Conservation (phyloP, 2,329 filamentous ascomycete genomes). For the Grosmannia clavigera region DNA sequence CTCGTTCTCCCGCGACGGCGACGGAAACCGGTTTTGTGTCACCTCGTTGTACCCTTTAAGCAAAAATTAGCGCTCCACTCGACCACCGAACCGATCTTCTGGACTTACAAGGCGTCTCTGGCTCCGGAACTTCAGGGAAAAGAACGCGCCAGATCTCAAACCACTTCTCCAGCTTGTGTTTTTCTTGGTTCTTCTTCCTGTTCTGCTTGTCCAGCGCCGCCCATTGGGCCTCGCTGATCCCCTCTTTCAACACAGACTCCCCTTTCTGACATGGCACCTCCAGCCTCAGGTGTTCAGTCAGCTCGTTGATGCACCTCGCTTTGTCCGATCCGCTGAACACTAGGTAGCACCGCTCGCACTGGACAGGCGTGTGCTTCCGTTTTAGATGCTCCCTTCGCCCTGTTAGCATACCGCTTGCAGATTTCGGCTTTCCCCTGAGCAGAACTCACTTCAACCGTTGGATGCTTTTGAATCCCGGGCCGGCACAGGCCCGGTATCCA, state of each 20-base stretch:
- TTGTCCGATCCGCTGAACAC: conserved; percentile 12
- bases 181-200: conserved; percentile 17
- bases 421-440: neutral
- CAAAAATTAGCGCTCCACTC: neutral
- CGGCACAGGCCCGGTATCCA: conserved; percentile 16
- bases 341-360: conserved; percentile 17
- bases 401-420: neutral
- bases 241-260: conserved; percentile 14
- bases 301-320: conserved; percentile 9
- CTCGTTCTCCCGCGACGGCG: conserved; percentile 12
- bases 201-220: conserved; percentile 15
- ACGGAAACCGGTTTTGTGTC: neutral
- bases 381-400: conserved; percentile 16
- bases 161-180: conserved; percentile 18
- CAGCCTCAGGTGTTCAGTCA: conserved; percentile 13
- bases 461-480: conserved; percentile 17
- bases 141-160: conserved; percentile 18
- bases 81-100: neutral
- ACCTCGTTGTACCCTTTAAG: conserved; percentile 13
- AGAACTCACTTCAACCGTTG: conserved; percentile 16
- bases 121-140: conserved; percentile 12
- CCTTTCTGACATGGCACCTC: conserved; percentile 12
- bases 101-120: conserved; percentile 15
- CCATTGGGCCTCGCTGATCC: conserved; percentile 16
- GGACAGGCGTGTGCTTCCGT: conserved; percentile 16